Conservation (phyloP, 768 basidiomycete genomes). For the Kockovaella imperatae region DNA sequence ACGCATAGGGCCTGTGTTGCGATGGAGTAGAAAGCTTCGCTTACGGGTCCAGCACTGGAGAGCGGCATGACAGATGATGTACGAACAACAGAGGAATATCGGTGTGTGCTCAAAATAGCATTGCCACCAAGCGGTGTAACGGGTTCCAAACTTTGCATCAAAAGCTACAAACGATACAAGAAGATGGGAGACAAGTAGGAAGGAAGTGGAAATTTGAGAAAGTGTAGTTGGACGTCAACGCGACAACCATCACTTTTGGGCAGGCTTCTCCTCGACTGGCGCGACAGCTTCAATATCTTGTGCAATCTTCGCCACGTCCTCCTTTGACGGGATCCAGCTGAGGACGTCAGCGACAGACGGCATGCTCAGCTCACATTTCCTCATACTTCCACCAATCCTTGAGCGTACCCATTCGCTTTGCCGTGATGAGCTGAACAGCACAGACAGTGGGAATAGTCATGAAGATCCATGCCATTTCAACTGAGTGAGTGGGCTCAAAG, state of each 20-base stretch:
- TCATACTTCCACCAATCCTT: background rate
- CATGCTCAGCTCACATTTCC: background rate
- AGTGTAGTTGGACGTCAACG: too few relatives aligned
- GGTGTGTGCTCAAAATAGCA: too few relatives aligned
- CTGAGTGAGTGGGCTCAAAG: background rate
- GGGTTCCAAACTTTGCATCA: too few relatives aligned
- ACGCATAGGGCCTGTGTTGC: background rate
- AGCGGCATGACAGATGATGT: too few relatives aligned
- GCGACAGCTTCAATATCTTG: too few relatives aligned
- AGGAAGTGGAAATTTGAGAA: too few relatives aligned
- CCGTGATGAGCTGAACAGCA: background rate
- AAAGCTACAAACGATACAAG: too few relatives aligned
- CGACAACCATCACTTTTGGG: too few relatives aligned
- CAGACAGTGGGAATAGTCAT: background rate
- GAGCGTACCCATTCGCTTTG: background rate
- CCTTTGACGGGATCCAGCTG: background rate
- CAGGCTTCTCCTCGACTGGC: too few relatives aligned
- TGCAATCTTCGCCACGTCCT: background rate
- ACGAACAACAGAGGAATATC: too few relatives aligned
- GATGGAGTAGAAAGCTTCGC: background rate
- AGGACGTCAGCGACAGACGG: background rate
- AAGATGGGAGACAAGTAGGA: too few relatives aligned
- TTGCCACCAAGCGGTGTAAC: too few relatives aligned
- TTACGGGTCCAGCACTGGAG: background rate
- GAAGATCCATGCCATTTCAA: background rate